Percentiles rank a stretch among this genome's conserved stretches.
phyloP scores from a whole-genome alignment of 2,329 filamentous ascomycete genomes.

The Diaporthe nobilis region DNA sequence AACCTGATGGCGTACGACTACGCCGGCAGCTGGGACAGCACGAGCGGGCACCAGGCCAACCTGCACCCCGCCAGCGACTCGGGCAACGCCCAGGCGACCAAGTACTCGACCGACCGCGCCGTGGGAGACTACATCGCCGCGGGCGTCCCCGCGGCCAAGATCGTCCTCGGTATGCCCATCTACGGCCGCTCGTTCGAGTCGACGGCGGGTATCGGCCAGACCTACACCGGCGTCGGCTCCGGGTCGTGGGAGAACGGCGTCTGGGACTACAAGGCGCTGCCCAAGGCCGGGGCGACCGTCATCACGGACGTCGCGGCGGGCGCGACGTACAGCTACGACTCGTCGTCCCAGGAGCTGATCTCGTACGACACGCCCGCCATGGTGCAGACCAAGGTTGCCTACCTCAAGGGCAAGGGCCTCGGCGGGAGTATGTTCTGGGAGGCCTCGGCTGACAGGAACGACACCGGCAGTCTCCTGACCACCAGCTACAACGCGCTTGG shows the following conservation, averaged over 20 bases:
- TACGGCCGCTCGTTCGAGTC: conserved; percentile 81
- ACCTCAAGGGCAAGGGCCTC: conserved; percentile 73
- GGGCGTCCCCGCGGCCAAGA: conserved; percentile 75
- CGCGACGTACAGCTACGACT: conserved; percentile 81
- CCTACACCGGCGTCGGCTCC: conserved; percentile 74
- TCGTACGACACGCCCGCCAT: conserved; percentile 78
- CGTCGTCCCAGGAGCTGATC: conserved; percentile 72
- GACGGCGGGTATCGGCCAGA: conserved; percentile 75
- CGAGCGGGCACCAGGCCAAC: conserved; percentile 80
- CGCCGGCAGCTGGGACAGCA: conserved; percentile 76
- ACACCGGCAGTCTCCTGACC: conserved; percentile 71
- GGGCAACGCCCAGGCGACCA: conserved; percentile 70
- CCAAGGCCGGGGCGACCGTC: conserved; percentile 71
- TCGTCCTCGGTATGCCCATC: conserved; percentile 84
- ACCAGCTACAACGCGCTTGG: conserved; percentile 59
- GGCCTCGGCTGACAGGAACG: conserved; percentile 76
- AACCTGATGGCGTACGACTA: conserved; percentile 83
- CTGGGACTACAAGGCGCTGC: conserved; percentile 87
- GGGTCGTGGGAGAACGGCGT: conserved; percentile 82
- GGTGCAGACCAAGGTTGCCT: conserved; percentile 73
- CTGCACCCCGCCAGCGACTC: conserved; percentile 66
- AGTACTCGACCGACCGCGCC: conserved; percentile 77
- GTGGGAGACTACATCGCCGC: conserved; percentile 75
- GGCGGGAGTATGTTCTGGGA: conserved; percentile 93
- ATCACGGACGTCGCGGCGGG: conserved; percentile 69